phyloP scores from a whole-genome alignment of 768 basidiomycete species.

The Tephrocybe sp. region DNA sequence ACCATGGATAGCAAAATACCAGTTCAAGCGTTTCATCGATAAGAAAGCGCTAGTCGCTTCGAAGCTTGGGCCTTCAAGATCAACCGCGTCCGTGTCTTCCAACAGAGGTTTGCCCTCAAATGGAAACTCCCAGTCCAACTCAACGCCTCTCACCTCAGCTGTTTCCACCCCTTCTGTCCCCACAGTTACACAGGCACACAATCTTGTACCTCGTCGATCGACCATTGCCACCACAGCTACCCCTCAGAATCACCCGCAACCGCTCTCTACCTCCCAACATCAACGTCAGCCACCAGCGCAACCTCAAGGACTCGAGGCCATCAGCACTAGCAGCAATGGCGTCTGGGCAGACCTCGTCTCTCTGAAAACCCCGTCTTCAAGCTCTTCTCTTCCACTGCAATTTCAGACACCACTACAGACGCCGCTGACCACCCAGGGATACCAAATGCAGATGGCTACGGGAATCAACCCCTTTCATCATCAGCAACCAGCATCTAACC shows the following conservation, averaged over 20 bases:
- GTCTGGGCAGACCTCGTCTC: constrained; percentile 64
- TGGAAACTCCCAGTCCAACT: constrained; percentile 21
- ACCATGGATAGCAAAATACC: constrained; percentile 65
- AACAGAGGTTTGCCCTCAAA: constrained; percentile 23
- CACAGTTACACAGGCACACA: constrained; percentile 2
- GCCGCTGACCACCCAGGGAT: constrained; percentile 8
- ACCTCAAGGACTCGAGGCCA: constrained; percentile 17
- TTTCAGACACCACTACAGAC: constrained; percentile 26
- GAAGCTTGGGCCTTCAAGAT: constrained; percentile 45
- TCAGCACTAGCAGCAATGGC: constrained; percentile 30
- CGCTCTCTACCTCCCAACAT: constrained; percentile 19
- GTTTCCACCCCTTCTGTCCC: constrained; percentile 13
- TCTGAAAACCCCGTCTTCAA: constrained; percentile 42
- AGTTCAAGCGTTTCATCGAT: constrained; percentile 69
- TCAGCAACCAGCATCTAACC: constrained; percentile 24
- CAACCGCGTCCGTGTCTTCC: constrained; percentile 28
- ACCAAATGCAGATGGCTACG: constrained; percentile 22
- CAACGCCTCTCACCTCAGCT: constrained; percentile 23
- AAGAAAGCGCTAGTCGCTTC: constrained; percentile 46
- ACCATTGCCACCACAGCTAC: constrained; percentile 16
- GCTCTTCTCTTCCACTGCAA: constrained; percentile 55
- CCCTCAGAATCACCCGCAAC: constrained; percentile 22
- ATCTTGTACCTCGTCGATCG: constrained; percentile 17
- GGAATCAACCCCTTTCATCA: constrained; percentile 29
- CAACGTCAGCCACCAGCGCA: constrained; percentile 19